Evolutionary conservation across 2,329 filamentous ascomycete species (phyloP).

Genomic region (Huntiella bhutanensis): DNA sequence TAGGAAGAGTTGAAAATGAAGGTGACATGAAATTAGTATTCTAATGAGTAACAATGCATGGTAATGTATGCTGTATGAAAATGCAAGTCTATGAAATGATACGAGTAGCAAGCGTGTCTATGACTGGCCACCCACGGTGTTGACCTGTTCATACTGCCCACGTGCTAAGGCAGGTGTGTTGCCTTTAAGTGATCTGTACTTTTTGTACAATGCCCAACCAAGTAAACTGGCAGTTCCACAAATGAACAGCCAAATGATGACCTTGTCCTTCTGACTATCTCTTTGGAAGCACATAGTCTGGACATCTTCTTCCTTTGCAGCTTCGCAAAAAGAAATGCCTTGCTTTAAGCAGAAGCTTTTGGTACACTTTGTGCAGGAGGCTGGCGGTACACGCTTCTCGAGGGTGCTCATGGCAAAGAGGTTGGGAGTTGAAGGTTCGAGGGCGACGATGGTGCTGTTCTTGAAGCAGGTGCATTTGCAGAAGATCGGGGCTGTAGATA

Average conservation of each 20-base stretch:
- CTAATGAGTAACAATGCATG: no score
- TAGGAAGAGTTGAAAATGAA: no score
- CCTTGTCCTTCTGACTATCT: slow-evolving; percentile 46
- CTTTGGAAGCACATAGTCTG: slow-evolving; percentile 46
- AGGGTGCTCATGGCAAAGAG: slow-evolving; percentile 13
- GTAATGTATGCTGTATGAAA: no score
- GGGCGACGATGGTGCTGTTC: slow-evolving; percentile 47
- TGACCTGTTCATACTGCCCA: neutral
- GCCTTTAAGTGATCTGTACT: slow-evolving; percentile 1
- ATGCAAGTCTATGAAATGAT: neutral
- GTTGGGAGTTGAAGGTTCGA: slow-evolving; percentile 20
- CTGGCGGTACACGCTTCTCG: slow-evolving; percentile 18
- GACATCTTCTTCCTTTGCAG: slow-evolving; percentile 41
- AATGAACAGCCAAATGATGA: slow-evolving; percentile 47
- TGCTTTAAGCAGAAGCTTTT: slow-evolving; percentile 43
- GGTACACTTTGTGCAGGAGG: slow-evolving; percentile 40
- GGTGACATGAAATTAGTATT: no score
- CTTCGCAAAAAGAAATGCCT: slow-evolving; percentile 42
- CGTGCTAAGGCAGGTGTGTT: no score
- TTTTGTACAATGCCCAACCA: slow-evolving; percentile 34
- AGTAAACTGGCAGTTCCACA: slow-evolving; percentile 38
- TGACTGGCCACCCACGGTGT: neutral
- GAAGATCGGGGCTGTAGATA: slow-evolving; percentile 35
- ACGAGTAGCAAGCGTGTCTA: neutral
- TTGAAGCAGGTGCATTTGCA: slow-evolving; percentile 55